A percentile compares a stretch with the other conserved stretches of the same genome.
phyloP scores from a whole-genome alignment of 192 early-diverging fungal species.

The Backusella tuberculispora region DNA sequence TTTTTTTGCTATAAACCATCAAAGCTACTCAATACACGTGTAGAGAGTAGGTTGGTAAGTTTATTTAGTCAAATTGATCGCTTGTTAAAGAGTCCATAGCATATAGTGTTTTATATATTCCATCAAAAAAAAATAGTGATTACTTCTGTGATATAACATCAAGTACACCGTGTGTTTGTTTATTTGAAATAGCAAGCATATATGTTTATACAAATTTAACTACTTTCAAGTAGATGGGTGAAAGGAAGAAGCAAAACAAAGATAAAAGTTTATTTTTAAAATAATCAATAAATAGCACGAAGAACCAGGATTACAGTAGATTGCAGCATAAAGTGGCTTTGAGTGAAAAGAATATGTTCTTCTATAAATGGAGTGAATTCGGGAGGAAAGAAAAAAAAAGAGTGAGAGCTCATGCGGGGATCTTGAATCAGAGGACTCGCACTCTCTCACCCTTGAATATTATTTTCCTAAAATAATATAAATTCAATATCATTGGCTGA shows the following conservation, averaged over 20 bases:
- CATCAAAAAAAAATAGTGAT: too few relatives aligned
- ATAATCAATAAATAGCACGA: background rate
- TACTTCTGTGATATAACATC: too few relatives aligned
- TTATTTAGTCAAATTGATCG: background rate
- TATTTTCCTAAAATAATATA: background rate
- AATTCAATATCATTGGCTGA: background rate
- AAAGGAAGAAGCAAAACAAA: background rate
- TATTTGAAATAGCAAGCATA: too few relatives aligned
- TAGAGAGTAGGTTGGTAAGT: background rate
- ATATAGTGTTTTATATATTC: background rate
- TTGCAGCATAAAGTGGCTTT: slow-evolving; percentile 3
- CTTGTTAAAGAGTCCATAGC: background rate
- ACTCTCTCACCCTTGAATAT: background rate
- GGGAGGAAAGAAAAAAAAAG: too few relatives aligned
- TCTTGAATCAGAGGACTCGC: too few relatives aligned
- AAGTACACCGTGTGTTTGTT: too few relatives aligned
- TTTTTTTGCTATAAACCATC: background rate
- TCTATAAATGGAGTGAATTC: background rate
- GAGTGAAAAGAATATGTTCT: background rate
- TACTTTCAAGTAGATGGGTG: too few relatives aligned
- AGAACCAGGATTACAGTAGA: background rate
- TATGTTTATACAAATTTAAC: too few relatives aligned
- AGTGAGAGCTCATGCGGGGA: too few relatives aligned
- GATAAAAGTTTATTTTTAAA: background rate
- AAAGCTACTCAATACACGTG: slow-evolving; percentile 4